Evolutionary conservation across 805 yeast genomes (phyloP).

Genomic region (Wickerhamomyces hampshirensis): DNA sequence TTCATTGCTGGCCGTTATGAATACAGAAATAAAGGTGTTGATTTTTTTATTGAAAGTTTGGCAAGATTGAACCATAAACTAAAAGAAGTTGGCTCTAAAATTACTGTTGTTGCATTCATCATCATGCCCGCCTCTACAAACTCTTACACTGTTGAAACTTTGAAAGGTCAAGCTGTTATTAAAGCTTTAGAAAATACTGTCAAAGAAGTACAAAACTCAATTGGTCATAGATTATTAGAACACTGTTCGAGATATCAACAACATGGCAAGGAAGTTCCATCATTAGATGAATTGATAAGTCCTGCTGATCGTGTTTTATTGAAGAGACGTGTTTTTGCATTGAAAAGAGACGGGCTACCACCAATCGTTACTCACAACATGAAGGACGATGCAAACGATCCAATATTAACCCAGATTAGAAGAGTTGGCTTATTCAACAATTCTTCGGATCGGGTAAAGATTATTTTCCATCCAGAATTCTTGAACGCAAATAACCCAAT

Average conservation of each 20-base stretch:
- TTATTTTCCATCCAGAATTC: slow-evolving; percentile 97
- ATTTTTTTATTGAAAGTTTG: slow-evolving; percentile 85
- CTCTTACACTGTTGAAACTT: slow-evolving; percentile 92
- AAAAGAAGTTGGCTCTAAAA: slow-evolving; percentile 75
- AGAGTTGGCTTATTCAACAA: slow-evolving; percentile 86
- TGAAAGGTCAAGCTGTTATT: slow-evolving; percentile 94
- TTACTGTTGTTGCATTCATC: slow-evolving; percentile 93
- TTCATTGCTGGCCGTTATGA: slow-evolving; percentile 98
- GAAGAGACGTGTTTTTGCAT: slow-evolving; percentile 89
- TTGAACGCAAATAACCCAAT: slow-evolving; percentile 93
- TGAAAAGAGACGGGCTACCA: slow-evolving; percentile 84
- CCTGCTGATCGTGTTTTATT: slow-evolving; percentile 84
- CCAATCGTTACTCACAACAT: slow-evolving; percentile 97
- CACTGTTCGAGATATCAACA: slow-evolving; percentile 73
- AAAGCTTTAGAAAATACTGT: slow-evolving; percentile 87
- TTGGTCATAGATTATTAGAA: slow-evolving; percentile 85
- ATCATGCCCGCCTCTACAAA: slow-evolving; percentile 97
- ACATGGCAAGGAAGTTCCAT: slow-evolving; percentile 61
- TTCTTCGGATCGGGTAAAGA: slow-evolving; percentile 87
- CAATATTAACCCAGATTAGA: slow-evolving; percentile 86
- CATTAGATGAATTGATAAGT: slow-evolving; percentile 76
- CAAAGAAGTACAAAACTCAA: slow-evolving; percentile 77
- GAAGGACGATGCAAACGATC: slow-evolving; percentile 89
- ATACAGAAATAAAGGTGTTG: slow-evolving; percentile 95
- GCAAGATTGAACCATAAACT: slow-evolving; percentile 88